Evolutionary conservation across 1,284 basidiomycete species (phyloP).

Genomic region (Ustilago tritici): DNA sequence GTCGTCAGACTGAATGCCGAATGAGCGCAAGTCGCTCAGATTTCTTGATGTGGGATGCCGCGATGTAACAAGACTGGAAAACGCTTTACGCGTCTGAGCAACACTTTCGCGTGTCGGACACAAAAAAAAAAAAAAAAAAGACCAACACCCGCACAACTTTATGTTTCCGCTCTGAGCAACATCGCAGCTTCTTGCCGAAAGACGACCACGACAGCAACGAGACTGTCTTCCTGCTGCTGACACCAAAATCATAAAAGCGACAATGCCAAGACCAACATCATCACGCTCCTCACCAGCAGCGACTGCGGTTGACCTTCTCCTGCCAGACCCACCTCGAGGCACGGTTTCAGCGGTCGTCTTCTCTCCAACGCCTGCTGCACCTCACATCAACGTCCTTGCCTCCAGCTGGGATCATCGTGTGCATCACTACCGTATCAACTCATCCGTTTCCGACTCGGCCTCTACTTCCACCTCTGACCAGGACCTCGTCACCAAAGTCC

Average conservation of each 20-base stretch:
- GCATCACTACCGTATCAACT: constrained; percentile 53
- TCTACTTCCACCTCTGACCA: neutral
- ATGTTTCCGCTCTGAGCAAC: constrained; percentile 1
- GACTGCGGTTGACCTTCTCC: constrained; percentile 13
- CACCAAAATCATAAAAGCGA: neutral
- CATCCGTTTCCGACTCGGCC: neutral
- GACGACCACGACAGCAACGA: neutral
- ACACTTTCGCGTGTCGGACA: constrained; percentile 5
- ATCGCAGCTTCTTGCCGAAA: neutral
- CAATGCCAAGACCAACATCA: constrained; percentile 31
- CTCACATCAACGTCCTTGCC: constrained; percentile 47
- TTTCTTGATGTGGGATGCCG: neutral
- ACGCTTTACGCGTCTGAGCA: constrained; percentile 15
- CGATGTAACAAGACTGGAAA: neutral
- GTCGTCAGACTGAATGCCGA: neutral
- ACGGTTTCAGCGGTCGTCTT: constrained; percentile 54
- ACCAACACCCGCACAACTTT: constrained; percentile 15
- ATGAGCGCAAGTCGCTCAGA: neutral
- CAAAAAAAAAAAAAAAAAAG: neutral
- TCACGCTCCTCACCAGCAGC: constrained; percentile 28
- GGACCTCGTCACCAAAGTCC: constrained; percentile 31
- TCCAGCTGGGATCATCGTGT: constrained; percentile 65
- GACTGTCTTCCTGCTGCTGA: neutral
- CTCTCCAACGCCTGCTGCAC: constrained; percentile 18
- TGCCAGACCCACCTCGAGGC: constrained; percentile 40